Evolutionary conservation across 1,284 basidiomycete genomes (phyloP).

Genomic region (Agaricales sp.): DNA sequence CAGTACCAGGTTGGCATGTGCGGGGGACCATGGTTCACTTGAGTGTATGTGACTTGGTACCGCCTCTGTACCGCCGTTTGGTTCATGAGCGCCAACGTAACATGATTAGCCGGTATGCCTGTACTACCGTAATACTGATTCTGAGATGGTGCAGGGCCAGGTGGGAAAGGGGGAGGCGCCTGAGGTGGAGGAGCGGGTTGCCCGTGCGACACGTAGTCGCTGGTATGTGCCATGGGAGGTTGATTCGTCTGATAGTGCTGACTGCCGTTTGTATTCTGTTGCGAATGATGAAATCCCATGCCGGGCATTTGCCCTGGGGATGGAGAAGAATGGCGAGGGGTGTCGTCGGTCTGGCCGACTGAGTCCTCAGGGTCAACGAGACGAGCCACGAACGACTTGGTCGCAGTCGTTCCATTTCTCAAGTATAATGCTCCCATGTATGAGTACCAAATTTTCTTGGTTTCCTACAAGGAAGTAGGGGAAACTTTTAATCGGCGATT

Average conservation of each 20-base stretch:
- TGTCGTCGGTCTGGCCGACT: constrained; percentile 10
- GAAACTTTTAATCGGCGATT: constrained; percentile 6
- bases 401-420: constrained; percentile 26
- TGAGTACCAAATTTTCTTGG: constrained; percentile 33
- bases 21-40: constrained; percentile 32
- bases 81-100: constrained; percentile 38
- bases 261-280: background rate
- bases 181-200: constrained; percentile 10
- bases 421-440: constrained; percentile 44
- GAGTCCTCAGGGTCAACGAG: constrained; percentile 32
- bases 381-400: constrained; percentile 37
- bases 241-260: background rate
- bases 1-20: constrained; percentile 47
- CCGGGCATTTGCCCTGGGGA: background rate
- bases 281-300: too few species aligned
- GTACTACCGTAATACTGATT: constrained; percentile 13
- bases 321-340: background rate
- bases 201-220: background rate
- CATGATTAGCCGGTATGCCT: constrained; percentile 22
- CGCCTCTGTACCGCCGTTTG: constrained; percentile 38
- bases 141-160: constrained; percentile 5
- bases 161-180: constrained; percentile 7
- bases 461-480: constrained; percentile 28
- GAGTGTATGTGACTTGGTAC: constrained; percentile 28
- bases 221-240: too few species aligned